Conservation (phyloP, 306 rosid species). For the Sicyos edulis region DNA sequence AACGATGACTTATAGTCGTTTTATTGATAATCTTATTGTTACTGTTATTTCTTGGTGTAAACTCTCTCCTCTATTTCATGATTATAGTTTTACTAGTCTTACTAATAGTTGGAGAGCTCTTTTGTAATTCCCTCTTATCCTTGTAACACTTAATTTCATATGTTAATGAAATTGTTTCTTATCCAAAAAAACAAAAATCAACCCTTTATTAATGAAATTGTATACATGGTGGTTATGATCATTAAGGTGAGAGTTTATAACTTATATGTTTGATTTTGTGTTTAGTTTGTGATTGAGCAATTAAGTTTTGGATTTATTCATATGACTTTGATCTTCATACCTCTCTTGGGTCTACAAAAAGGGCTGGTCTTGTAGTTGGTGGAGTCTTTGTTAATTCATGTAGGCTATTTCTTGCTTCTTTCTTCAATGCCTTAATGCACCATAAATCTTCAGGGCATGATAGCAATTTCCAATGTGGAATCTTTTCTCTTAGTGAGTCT, state of each 20-base stretch:
- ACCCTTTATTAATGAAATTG: background rate
- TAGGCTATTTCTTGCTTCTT: constrained; percentile 34
- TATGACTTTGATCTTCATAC: constrained; percentile 33
- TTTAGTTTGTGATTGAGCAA: constrained; percentile 8
- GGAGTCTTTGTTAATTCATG: constrained; percentile 56
- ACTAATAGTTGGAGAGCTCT: no score
- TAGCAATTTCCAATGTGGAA: constrained; percentile 82
- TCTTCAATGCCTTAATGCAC: constrained; percentile 82
- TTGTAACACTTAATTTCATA: no score
- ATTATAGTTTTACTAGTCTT: no score
- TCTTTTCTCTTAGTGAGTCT: constrained; percentile 47
- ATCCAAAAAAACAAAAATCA: background rate
- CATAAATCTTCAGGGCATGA: constrained; percentile 84
- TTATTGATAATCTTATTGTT: no score
- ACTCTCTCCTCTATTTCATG: no score
- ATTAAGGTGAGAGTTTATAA: background rate
- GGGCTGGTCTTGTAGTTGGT: constrained; percentile 46
- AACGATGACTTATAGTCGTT: no score
- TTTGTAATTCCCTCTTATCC: no score
- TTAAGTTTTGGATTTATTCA: constrained; percentile 13
- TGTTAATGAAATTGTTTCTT: no score
- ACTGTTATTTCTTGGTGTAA: no score
- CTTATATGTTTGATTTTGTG: constrained; percentile 4
- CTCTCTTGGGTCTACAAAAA: constrained; percentile 98
- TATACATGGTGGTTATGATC: constrained; percentile 8